These are phyloP conservation scores for Amanita brunnescens DNA, from an alignment of 768 basidiomycete species.

Conservation along the genomic window DNA sequence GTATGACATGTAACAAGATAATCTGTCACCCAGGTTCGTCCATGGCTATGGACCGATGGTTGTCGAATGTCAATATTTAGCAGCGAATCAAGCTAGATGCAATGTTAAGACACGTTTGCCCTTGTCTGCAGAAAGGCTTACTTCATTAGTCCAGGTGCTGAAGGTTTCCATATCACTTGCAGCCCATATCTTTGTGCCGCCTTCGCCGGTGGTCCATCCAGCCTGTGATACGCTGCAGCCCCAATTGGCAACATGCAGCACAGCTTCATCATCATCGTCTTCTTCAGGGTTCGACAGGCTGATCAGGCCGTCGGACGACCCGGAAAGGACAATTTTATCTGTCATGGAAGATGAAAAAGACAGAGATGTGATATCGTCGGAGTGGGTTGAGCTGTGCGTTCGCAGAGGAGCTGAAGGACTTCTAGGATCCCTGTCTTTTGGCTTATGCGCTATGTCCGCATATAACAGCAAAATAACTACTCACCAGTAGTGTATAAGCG, in stretches of 20 bases:
- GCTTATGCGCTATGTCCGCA: not conserved
- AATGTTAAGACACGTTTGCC: not conserved
- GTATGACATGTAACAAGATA: conserved; percentile 55
- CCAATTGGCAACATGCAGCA: conserved; percentile 76
- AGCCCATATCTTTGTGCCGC: conserved; percentile 55
- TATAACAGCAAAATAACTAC: not conserved
- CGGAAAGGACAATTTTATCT: conserved; percentile 55
- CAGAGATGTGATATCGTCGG: conserved; percentile 83
- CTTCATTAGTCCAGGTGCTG: conserved; percentile 74
- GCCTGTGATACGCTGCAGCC: conserved; percentile 73
- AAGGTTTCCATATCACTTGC: conserved; percentile 95
- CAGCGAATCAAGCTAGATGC: conserved; percentile 46
- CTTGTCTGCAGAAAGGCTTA: conserved; percentile 16
- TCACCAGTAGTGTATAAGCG: conserved; percentile 79
- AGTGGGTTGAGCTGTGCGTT: conserved; percentile 80
- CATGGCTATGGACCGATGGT: conserved; percentile 49
- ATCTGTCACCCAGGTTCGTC: conserved; percentile 68
- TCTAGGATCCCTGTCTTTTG: conserved; percentile 67
- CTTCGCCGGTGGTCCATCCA: conserved; percentile 42
- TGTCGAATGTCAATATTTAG: conserved; percentile 54
- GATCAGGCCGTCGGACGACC: conserved; percentile 79
- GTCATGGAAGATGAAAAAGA: conserved; percentile 33
- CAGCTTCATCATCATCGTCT: conserved; percentile 82
- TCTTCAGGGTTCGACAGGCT: conserved; percentile 65
- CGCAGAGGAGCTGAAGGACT: conserved; percentile 61